phyloP scores from a whole-genome alignment of 2,329 filamentous ascomycete genomes.

The Fusarium haematococcum region DNA sequence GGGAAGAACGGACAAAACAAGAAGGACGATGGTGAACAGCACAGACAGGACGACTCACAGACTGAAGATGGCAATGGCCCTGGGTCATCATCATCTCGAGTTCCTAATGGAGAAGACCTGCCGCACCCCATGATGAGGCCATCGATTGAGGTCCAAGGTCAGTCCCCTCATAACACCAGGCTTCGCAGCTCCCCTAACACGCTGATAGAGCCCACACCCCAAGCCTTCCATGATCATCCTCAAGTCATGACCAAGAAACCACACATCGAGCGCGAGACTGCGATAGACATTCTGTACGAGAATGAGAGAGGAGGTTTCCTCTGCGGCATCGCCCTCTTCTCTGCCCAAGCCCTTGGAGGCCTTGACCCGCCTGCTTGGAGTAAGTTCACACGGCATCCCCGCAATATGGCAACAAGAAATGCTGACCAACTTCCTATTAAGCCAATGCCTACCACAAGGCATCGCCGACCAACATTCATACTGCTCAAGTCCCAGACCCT shows the following conservation, averaged over 20 bases:
- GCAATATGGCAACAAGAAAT: not conserved
- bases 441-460: conserved; percentile 73
- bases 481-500: conserved; percentile 92
- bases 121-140: conserved; percentile 43
- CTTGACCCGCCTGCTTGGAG: conserved; percentile 89
- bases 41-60: conserved; percentile 22
- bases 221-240: conserved; percentile 40
- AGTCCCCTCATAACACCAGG: not conserved
- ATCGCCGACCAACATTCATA: conserved; percentile 77
- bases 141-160: conserved; percentile 51
- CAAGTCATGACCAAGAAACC: conserved; percentile 51
- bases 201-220: conserved; percentile 47
- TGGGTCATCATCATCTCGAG: conserved; percentile 4
- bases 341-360: conserved; percentile 83
- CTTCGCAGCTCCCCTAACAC: conserved; percentile 15
- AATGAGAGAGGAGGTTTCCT: conserved; percentile 93
- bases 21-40: conserved; percentile 9
- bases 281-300: conserved; percentile 91
- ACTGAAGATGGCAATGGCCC: conserved; percentile 22
- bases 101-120: conserved; percentile 18
- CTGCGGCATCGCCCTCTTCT: conserved; percentile 92
- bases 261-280: conserved; percentile 60
- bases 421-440: conserved; percentile 30
- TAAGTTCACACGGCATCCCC: conserved; percentile 38
- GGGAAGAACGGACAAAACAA: conserved; percentile 21